Evolutionary conservation across 768 basidiomycete genomes (phyloP), one percentile per base, ranked within the genome.

Genomic region (Clitopilus passeckerianus): DNA sequence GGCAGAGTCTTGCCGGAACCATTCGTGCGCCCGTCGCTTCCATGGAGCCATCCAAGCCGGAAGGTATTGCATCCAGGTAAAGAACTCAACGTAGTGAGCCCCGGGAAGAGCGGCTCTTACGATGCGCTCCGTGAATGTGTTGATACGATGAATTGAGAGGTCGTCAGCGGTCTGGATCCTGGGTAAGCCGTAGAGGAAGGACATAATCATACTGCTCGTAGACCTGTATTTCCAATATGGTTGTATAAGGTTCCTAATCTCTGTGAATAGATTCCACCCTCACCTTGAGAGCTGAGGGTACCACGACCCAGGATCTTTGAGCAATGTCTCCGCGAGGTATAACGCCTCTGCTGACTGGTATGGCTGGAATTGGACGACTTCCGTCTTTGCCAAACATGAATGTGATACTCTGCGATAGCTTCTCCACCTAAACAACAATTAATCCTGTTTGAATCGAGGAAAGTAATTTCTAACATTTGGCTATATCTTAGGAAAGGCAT

Each of bases 31-130:
- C 4, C 69, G 61, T 22, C 60, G 58, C 56, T 71, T 73, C 72
- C 72, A 73, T 18, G 34, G 57, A n/a, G 67, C 68, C 61, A 73
- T 57, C 61, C 61, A 69, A 2, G 57, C 50, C 0, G 74, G 74
- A 6, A 75, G 41, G 53, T 68, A 61, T 53, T 60, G 56, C 67
- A 75, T 68, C 62, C 66, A 69, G 2, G 71, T 66, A 44, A 75
- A 71, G 54, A 68, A 59, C 55, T 75, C 74, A 37, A 74, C 74
- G n/a, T 71, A 35, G 59, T 71, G 65, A 16, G 67, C 63, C 14
- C 74, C 75, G 20, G 74, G 72, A 35, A 61, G 59, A 7, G 67
- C 65, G 5, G 74, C 72, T 8, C 60, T 24, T 1, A 52, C 37
- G 7, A 67, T 65, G 2, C 72, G 66, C 7, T 61, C 50, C 9